A percentile compares a stretch with the other conserved stretches of the same genome.
Conservation (phyloP, 768 basidiomycete genomes). For the Suillus subalutaceus region DNA sequence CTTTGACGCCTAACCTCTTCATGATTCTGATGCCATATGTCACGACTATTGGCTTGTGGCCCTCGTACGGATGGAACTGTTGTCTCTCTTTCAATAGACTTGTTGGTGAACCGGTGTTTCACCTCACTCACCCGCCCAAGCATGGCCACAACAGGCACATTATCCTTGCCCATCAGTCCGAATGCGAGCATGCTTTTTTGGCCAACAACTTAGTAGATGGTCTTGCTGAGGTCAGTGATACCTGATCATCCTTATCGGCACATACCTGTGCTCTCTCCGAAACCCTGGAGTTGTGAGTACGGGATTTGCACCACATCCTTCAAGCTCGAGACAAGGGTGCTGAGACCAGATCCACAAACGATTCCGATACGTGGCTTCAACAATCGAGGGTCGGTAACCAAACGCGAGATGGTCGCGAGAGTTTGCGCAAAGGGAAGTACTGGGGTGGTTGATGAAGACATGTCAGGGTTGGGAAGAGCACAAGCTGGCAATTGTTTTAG, state of each 20-base stretch:
- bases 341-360: constrained; percentile 85
- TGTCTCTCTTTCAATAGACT: neutral
- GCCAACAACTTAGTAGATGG: constrained; percentile 60
- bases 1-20: constrained; percentile 73
- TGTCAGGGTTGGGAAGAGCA: neutral
- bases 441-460: constrained; percentile 2
- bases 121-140: constrained; percentile 68
- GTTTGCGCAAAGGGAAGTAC: constrained; percentile 7
- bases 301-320: constrained; percentile 60
- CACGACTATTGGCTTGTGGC: constrained; percentile 67
- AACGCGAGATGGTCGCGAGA: constrained; percentile 8
- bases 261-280: constrained; percentile 76
- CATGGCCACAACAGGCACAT: constrained; percentile 88
- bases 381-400: constrained; percentile 36
- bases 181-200: constrained; percentile 83
- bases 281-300: constrained; percentile 72
- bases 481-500: neutral
- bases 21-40: constrained; percentile 81
- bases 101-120: neutral
- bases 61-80: constrained; percentile 88
- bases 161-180: constrained; percentile 66
- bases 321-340: constrained; percentile 67
- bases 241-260: neutral
- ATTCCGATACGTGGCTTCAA: constrained; percentile 73
- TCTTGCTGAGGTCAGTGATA: neutral